phyloP scores from a whole-genome alignment of 495 filamentous ascomycete species.

The Aspergillus bertholletiae region DNA sequence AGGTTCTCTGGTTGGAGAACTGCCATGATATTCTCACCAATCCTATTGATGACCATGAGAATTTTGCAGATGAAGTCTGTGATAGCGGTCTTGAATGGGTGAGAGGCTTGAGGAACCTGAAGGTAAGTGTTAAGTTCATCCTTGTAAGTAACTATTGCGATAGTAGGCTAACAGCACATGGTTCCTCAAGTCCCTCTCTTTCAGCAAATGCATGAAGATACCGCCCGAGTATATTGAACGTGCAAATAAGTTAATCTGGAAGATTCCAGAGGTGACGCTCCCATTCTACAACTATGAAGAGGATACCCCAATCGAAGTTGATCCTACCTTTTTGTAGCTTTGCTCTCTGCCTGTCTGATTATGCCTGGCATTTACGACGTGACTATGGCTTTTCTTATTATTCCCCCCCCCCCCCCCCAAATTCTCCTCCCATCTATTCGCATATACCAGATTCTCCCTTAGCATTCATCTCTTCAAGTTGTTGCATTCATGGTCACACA shows the following conservation, averaged over 20 bases:
- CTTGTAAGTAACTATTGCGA: neutral
- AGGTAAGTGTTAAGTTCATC: constrained; percentile 11
- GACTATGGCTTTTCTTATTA: constrained; percentile 1
- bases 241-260: constrained; percentile 28
- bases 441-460: no score
- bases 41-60: constrained; percentile 2
- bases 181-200: constrained; percentile 26
- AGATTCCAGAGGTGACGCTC: constrained; percentile 26
- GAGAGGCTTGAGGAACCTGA: constrained; percentile 16
- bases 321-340: constrained; percentile 19
- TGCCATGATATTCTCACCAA: constrained; percentile 17
- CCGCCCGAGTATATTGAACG: constrained; percentile 22
- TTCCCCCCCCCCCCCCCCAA: no score
- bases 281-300: constrained; percentile 16
- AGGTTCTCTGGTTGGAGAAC: constrained; percentile 28
- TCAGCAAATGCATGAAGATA: constrained; percentile 28
- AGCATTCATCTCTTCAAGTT: neutral
- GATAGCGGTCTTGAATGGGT: constrained; percentile 28
- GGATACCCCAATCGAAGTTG: constrained; percentile 24
- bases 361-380: neutral
- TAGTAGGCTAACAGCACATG: neutral
- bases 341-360: neutral
- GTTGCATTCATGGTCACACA: neutral
- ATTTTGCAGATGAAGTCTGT: constrained; percentile 5
- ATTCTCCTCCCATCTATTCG: no score